Percentiles rank a stretch among this genome's conserved stretches.
These are phyloP conservation scores for Chaetomium fimeti DNA, from an alignment of 495 filamentous ascomycete genomes.

Conservation along the genomic window DNA sequence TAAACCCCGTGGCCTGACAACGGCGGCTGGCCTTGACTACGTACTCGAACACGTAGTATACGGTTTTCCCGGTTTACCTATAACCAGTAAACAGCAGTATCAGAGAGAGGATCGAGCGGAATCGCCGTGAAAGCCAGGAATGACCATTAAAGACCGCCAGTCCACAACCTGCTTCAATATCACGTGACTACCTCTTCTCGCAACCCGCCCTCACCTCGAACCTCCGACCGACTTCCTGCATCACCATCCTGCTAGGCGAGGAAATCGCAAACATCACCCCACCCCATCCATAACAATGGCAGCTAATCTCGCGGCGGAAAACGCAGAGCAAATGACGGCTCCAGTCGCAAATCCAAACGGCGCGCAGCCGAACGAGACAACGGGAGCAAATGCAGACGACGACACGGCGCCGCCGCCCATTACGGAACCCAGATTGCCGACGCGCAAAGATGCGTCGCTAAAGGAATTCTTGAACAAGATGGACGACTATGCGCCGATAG, in stretches of 20 bases:
- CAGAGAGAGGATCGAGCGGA: too few relatives aligned
- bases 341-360: conserved; percentile 21
- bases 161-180: not conserved
- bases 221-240: not conserved
- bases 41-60: too few relatives aligned
- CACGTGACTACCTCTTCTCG: conserved; percentile 1
- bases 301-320: conserved; percentile 25
- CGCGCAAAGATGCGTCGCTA: conserved; percentile 84
- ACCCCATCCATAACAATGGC: conserved; percentile 26
- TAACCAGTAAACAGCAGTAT: too few relatives aligned
- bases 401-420: not conserved
- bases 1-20: too few relatives aligned
- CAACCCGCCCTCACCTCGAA: not conserved
- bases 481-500: conserved; percentile 98
- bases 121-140: not conserved
- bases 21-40: too few relatives aligned
- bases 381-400: not conserved
- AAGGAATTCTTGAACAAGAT: conserved; percentile 91
- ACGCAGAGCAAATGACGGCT: conserved; percentile 21
- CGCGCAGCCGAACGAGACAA: conserved; percentile 16
- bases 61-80: too few relatives aligned
- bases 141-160: not conserved
- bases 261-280: not conserved
- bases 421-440: conserved; percentile 52
- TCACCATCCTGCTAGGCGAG: not conserved